A percentile compares a stretch with the other conserved stretches of the same genome.
Conservation (phyloP, 2,329 filamentous ascomycete species). For the Septoria petroselini region DNA sequence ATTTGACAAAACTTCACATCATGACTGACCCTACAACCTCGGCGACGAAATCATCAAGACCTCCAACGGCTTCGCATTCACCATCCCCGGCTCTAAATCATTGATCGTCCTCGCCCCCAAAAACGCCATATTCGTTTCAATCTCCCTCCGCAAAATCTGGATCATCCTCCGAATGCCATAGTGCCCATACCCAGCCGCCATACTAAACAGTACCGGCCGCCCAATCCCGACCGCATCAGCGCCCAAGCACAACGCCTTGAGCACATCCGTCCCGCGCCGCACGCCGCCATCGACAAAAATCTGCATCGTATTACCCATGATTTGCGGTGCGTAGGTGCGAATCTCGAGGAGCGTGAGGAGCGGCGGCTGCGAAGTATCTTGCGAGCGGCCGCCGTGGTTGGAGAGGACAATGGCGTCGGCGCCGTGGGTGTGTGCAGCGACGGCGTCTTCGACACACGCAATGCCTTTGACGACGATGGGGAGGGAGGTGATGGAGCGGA, state of each 20-base stretch:
- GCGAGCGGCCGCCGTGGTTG: slow-evolving; percentile 54
- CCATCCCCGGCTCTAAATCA: slow-evolving; percentile 57
- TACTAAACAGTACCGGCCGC: slow-evolving; percentile 55
- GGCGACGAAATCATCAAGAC: slow-evolving; percentile 46
- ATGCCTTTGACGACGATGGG: slow-evolving; percentile 42
- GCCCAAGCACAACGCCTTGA: slow-evolving; percentile 64
- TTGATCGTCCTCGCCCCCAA: slow-evolving; percentile 58
- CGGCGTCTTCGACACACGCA: slow-evolving; percentile 41
- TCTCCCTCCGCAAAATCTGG: slow-evolving; percentile 52
- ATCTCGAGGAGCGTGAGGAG: slow-evolving; percentile 62
- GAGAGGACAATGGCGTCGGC: slow-evolving; percentile 43
- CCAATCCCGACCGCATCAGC: slow-evolving; percentile 62
- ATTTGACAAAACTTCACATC: no score
- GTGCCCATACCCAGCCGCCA: slow-evolving; percentile 56
- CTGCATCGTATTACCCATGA: slow-evolving; percentile 39
- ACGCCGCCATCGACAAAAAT: slow-evolving; percentile 64
- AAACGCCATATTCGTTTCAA: slow-evolving; percentile 63
- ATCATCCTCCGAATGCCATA: slow-evolving; percentile 50
- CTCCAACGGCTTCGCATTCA: slow-evolving; percentile 45
- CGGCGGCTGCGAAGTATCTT: slow-evolving; percentile 51
- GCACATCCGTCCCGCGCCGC: slow-evolving; percentile 62
- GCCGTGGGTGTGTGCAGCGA: slow-evolving; percentile 42
- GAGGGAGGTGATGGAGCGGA: slow-evolving; percentile 30
- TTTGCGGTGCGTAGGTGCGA: slow-evolving; percentile 56
- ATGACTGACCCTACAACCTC: slow-evolving; percentile 6